Evolutionary conservation across 176 grass and related monocot genomes (phyloP), one percentile per base, ranked within the genome.

Genomic region (Panicum miliaceum): DNA sequence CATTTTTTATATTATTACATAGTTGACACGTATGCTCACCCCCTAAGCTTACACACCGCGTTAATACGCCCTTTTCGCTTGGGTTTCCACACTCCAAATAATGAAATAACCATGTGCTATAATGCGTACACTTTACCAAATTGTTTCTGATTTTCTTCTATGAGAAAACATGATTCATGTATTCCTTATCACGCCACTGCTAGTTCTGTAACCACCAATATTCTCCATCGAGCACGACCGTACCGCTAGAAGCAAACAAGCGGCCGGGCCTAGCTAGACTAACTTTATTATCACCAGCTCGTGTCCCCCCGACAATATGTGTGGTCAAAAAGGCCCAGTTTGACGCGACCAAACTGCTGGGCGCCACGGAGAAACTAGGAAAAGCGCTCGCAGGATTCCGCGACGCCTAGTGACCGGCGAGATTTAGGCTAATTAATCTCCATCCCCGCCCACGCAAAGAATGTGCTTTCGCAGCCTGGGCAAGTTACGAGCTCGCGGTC

Each of bases 401-500:
- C 51, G 1, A 12, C 8, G 53, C 12, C 40, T 5, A 46, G 26
- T 52, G 13, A 6, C 32, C 26, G 13, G 6, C 32, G 20, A 25
- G 10, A 22, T 20, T 20, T 71, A 59, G 59, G 8, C 19, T 47
- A 25, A 16, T 36, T 53, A 66, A 42, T 63, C 25, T 8, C 7
- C 59, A 62, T 25, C n/a, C n/a, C 57, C 57, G 12, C 7, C 20
- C 87, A 81, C 73, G 76, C 60, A 50, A 76, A 81, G 76, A 75
- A 69, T 63, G 82, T 85, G 82, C 48, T 80, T 67, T 67, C 9
- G 42, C 52, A 19, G 8, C 20, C 18, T 5, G 65, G 12, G 22
- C 23, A 41, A 40, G 68, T 34, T 48, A 36, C 1, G 2, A 42
- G 3, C 6, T 74, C 75, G 81, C 48, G 67, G 58, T 59, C 51